Percentiles rank a stretch among this genome's conserved stretches.
Evolutionary conservation across 1,284 basidiomycete genomes (phyloP).

Genomic region (Tilletia horrida): DNA sequence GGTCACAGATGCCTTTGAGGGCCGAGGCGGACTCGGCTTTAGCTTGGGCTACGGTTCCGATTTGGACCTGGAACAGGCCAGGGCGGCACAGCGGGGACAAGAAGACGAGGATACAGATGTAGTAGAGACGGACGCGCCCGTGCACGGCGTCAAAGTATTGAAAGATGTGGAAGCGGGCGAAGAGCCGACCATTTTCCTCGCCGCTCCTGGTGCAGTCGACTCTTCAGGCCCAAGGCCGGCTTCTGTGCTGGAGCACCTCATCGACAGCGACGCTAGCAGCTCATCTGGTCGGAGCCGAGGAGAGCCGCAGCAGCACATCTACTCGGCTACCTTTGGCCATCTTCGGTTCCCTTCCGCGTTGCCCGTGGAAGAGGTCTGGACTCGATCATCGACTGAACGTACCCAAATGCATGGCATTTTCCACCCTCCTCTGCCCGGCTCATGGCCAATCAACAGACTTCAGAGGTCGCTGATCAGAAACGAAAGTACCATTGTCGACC

Average conservation of each 20-base stretch:
- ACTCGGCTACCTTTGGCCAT: slow-evolving; percentile 11
- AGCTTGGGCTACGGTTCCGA: slow-evolving; percentile 11
- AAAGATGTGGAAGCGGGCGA: background rate
- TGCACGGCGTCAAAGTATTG: background rate
- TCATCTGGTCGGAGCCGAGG: too few species aligned
- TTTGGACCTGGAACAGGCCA: background rate
- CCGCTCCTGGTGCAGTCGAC: background rate
- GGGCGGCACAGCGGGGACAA: background rate
- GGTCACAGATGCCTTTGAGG: background rate
- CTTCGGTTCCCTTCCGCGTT: background rate
- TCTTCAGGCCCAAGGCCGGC: background rate
- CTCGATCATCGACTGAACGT: background rate
- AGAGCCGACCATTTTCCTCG: background rate
- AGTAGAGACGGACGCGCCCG: background rate
- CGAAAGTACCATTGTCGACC: background rate
- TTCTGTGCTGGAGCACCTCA: background rate
- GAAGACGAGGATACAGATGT: background rate
- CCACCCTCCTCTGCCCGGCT: background rate
- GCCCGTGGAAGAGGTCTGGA: background rate
- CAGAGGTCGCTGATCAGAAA: background rate
- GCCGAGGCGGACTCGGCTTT: background rate
- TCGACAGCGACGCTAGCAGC: background rate
- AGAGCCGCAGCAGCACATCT: background rate
- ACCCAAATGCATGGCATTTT: background rate
- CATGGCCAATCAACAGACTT: slow-evolving; percentile 1